phyloP scores from a whole-genome alignment of 164 flowering plant species.

The Magnolia changhungtana region DNA sequence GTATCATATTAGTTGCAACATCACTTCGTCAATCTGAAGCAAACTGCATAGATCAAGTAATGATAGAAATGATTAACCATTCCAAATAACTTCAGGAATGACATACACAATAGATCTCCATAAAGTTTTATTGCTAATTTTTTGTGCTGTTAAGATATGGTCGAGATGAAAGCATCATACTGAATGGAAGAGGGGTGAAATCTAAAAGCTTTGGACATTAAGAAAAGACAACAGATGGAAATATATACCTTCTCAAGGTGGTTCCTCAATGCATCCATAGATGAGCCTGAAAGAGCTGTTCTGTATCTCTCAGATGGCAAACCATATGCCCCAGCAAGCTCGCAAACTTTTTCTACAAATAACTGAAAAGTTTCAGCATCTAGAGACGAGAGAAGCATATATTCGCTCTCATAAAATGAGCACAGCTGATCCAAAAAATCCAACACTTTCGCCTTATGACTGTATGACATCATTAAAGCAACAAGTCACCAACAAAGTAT shows the following conservation, averaged over 20 bases:
- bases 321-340: conserved; percentile 64
- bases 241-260: conserved; percentile 55
- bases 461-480: conserved; percentile 30
- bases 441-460: conserved; percentile 63
- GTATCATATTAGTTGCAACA: too few species aligned
- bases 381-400: conserved; percentile 32
- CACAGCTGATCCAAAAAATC: conserved; percentile 74
- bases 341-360: conserved; percentile 56
- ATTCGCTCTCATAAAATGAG: conserved; percentile 58
- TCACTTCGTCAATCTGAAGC: too few species aligned
- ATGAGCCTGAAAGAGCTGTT: conserved; percentile 42
- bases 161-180: too few species aligned
- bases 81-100: too few species aligned
- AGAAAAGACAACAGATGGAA: not conserved
- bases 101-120: too few species aligned
- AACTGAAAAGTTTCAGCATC: conserved; percentile 35
- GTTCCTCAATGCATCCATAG: conserved; percentile 34
- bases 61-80: too few species aligned
- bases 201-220: not conserved
- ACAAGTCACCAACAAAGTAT: conserved; percentile 6
- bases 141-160: too few species aligned
- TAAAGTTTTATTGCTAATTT: too few species aligned
- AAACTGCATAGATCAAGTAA: too few species aligned
- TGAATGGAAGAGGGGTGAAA: too few species aligned
- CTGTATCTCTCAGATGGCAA: conserved; percentile 50